Percentiles rank a stretch among this genome's conserved stretches.
phyloP scores from a whole-genome alignment of 106 monocot species.

The Acorus gramineus region DNA sequence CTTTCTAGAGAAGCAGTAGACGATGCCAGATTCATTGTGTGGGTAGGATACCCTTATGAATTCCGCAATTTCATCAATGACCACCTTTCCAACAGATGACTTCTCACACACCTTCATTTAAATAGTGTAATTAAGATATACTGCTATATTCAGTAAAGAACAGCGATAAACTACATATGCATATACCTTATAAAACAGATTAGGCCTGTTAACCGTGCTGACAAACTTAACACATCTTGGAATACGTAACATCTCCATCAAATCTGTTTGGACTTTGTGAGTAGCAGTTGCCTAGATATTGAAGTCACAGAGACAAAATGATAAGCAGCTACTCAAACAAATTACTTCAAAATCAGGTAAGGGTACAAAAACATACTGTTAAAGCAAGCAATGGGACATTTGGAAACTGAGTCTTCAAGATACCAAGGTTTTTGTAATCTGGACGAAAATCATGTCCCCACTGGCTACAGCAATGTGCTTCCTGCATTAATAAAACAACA shows the following conservation, averaged over 20 bases:
- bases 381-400: constrained; percentile 81
- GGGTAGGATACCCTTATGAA: constrained; percentile 63
- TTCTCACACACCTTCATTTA: constrained; percentile 66
- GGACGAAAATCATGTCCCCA: constrained; percentile 99
- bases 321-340: neutral
- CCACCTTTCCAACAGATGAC: constrained; percentile 73
- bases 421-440: constrained; percentile 97
- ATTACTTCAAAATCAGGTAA: too few relatives aligned
- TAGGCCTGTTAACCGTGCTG: constrained; percentile 87
- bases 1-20: constrained; percentile 97
- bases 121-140: constrained; percentile 10
- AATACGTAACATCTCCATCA: constrained; percentile 97
- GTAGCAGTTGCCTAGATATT: constrained; percentile 87
- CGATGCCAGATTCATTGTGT: constrained; percentile 96
- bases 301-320: constrained; percentile 8
- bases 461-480: constrained; percentile 99
- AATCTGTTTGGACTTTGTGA: constrained; percentile 79
- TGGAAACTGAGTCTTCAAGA: constrained; percentile 97
- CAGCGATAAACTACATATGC: too few relatives aligned
- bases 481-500: constrained; percentile 28
- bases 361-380: constrained; percentile 50
- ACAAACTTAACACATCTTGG: constrained; percentile 86
- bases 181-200: constrained; percentile 77
- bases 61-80: constrained; percentile 90
- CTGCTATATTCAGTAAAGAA: neutral